Percentiles rank a stretch among this genome's conserved stretches.
phyloP scores from a whole-genome alignment of 169 alveolate genomes.

The Plasmodium ovale region DNA sequence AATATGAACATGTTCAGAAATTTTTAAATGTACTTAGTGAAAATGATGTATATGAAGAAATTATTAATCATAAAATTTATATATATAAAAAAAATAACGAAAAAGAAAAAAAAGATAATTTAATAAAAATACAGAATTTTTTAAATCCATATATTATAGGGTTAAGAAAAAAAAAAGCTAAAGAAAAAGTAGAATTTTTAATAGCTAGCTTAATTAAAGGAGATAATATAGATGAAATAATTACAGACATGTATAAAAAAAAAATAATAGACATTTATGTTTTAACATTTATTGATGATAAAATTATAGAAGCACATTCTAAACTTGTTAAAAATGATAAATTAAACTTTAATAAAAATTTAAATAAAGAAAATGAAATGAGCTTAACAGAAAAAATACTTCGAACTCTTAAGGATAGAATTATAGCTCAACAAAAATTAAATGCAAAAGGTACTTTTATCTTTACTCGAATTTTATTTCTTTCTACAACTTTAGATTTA shows the following conservation, averaged over 20 bases:
- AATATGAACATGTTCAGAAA: constrained; percentile 36
- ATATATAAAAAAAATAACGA: constrained; percentile 62
- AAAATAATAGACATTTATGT: constrained; percentile 56
- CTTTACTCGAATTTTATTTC: constrained; percentile 55
- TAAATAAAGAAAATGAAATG: constrained; percentile 3
- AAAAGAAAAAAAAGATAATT: constrained; percentile 37
- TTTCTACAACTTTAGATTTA: constrained; percentile 45
- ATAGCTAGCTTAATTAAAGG: constrained; percentile 55
- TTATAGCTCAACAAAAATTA: constrained; percentile 71
- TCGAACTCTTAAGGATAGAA: constrained; percentile 57
- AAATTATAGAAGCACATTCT: constrained; percentile 69
- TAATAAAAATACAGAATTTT: constrained; percentile 51
- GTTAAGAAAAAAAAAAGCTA: constrained; percentile 71
- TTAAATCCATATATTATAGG: constrained; percentile 60
- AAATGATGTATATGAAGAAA: constrained; percentile 76
- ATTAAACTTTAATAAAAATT: background rate
- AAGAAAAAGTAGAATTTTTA: constrained; percentile 60
- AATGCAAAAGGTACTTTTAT: constrained; percentile 59
- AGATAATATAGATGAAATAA: constrained; percentile 32
- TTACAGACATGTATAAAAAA: constrained; percentile 52
- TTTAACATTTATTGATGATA: constrained; percentile 70
- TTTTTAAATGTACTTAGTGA: constrained; percentile 42
- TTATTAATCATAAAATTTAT: constrained; percentile 65
- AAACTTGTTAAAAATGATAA: constrained; percentile 16
- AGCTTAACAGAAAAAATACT: constrained; percentile 64